Conservation (phyloP, 1,284 basidiomycete species). For the Microbotryum saponariae region DNA sequence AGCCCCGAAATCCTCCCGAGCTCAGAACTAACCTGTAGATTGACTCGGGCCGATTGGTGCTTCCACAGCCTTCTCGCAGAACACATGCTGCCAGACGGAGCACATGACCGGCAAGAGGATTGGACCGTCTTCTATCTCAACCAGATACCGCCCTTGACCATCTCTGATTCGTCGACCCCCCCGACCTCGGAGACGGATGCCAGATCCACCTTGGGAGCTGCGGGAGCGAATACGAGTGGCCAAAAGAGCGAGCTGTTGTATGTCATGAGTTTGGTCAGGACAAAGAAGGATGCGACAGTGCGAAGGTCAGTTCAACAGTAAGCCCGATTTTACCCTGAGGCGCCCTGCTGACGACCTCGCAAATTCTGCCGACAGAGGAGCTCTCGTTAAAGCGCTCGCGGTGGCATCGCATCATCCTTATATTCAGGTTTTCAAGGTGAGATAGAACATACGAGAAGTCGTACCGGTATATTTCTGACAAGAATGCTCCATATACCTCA, state of each 20-base stretch:
- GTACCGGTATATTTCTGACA: not conserved
- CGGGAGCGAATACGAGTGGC: not conserved
- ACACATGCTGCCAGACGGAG: conserved; percentile 96
- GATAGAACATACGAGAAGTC: conserved; percentile 19
- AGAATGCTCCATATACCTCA: conserved; percentile 37
- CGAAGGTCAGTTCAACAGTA: conserved; percentile 54
- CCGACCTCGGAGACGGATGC: not conserved
- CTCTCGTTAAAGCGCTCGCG: conserved; percentile 89
- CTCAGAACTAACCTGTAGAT: not conserved
- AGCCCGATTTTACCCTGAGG: not conserved
- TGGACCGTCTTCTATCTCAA: conserved; percentile 99
- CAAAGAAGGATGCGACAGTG: conserved; percentile 82
- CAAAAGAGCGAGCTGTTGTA: conserved; percentile 60
- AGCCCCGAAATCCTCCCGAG: not conserved
- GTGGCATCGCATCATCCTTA: conserved; percentile 92
- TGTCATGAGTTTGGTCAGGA: conserved; percentile 89
- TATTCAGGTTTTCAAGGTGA: conserved; percentile 93
- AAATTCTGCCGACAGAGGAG: conserved; percentile 56
- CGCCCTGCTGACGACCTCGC: too few relatives aligned
- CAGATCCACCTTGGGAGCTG: not conserved
- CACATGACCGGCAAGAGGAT: conserved; percentile 85
- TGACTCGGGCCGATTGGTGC: not conserved
- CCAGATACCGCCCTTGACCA: conserved; percentile 76
- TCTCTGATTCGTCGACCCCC: conserved; percentile 47
- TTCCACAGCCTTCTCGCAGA: conserved; percentile 73